These are phyloP conservation scores for Cyanidioschyzon merolae DNA, from an alignment of 23 red algal species.

Conservation along the genomic window DNA sequence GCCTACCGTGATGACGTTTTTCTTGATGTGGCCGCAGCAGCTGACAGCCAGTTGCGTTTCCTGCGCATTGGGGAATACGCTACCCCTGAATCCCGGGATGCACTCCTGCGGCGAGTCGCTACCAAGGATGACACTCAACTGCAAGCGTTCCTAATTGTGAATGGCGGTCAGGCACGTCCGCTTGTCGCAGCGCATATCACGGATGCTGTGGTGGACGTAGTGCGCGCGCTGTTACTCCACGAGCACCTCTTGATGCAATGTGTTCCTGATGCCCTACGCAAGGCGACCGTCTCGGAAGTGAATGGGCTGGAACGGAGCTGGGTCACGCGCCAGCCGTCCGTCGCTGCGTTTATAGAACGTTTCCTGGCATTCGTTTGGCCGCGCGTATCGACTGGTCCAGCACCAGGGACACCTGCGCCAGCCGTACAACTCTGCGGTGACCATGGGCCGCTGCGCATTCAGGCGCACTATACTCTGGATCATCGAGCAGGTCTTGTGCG, in stretches of 20 bases:
- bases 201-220: constrained; percentile 2
- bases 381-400: neutral
- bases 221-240: constrained; percentile 2
- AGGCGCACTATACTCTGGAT: neutral
- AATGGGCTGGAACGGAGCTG: neutral
- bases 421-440: neutral
- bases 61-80: constrained; percentile 5
- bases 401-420: neutral
- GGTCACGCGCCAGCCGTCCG: neutral
- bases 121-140: neutral
- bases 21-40: neutral
- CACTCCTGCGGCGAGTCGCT: neutral
- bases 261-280: neutral
- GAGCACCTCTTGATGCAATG: neutral
- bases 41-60: constrained; percentile 16
- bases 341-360: neutral
- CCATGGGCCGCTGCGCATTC: neutral
- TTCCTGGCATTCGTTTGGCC: neutral
- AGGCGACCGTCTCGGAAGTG: neutral
- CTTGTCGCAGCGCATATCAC: neutral
- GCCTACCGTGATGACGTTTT: constrained; percentile 8
- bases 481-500: neutral
- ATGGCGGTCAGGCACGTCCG: neutral
- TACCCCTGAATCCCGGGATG: constrained; percentile 4
- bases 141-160: neutral